phyloP scores from a whole-genome alignment of 116 monocot genomes.

The Phalaenopsis hybrid region DNA sequence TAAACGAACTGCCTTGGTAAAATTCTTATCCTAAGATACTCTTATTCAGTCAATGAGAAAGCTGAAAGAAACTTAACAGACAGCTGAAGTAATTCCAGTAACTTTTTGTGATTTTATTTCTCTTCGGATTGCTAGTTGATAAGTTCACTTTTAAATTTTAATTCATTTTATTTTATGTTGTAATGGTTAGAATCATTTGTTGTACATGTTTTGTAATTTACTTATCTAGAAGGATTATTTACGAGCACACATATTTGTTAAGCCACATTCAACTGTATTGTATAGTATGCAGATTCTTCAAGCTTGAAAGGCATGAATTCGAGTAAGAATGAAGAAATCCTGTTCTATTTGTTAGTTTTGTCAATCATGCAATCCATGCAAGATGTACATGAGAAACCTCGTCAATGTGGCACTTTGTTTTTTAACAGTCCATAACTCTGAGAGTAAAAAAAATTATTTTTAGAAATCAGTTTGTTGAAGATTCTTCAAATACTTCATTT shows the following conservation, averaged over 20 bases:
- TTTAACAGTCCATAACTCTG: not conserved
- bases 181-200: not conserved
- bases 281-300: not conserved
- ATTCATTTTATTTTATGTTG: not conserved
- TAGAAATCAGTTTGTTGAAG: not conserved
- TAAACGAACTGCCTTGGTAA: conserved; percentile 52
- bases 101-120: not conserved
- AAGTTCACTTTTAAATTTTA: not conserved
- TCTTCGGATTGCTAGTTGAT: not conserved
- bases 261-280: not conserved
- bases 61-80: not conserved
- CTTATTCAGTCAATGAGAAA: not conserved
- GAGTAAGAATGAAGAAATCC: too few species aligned
- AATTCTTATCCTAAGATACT: not conserved
- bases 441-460: not conserved
- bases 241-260: not conserved
- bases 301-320: not conserved
- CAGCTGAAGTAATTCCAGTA: not conserved
- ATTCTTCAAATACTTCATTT: not conserved
- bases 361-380: not conserved
- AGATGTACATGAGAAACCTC: not conserved
- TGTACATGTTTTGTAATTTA: not conserved
- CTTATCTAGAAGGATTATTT: not conserved
- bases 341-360: too few species aligned
- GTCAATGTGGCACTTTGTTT: not conserved